phyloP scores from a whole-genome alignment of 352 stramenopile species.

The Pythium biforme region DNA sequence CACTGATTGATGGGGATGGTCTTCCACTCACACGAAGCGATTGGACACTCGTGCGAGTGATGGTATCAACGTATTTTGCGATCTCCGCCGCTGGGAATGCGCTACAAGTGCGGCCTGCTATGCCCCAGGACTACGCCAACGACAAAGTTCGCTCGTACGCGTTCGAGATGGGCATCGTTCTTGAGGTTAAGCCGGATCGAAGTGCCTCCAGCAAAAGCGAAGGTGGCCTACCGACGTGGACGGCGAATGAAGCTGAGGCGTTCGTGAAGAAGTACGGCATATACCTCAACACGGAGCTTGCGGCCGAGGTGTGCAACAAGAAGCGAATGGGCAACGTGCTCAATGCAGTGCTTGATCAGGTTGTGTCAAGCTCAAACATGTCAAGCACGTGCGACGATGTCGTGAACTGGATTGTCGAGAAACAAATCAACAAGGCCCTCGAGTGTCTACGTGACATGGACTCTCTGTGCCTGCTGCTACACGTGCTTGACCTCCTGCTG shows the following conservation, averaged over 20 bases:
- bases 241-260: conserved; percentile 48
- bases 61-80: conserved; percentile 81
- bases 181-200: conserved; percentile 8
- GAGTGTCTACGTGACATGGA: conserved; percentile 47
- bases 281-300: conserved; percentile 82
- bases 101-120: conserved; percentile 47
- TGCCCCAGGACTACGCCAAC: conserved; percentile 22
- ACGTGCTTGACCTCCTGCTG: conserved; percentile 75
- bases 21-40: conserved; percentile 77
- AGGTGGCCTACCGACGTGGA: conserved; percentile 26
- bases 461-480: conserved; percentile 72
- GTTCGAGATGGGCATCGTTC: conserved; percentile 58
- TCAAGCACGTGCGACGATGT: conserved; percentile 72
- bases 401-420: conserved; percentile 74
- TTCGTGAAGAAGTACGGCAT: conserved; percentile 83
- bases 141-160: conserved; percentile 42
- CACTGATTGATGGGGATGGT: conserved; percentile 71
- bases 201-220: not conserved
- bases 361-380: conserved; percentile 81
- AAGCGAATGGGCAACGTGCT: conserved; percentile 61
- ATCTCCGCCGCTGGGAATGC: conserved; percentile 53
- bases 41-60: conserved; percentile 77
- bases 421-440: conserved; percentile 48
- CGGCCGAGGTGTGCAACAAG: conserved; percentile 77
- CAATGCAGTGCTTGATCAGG: conserved; percentile 69